Percentiles rank a stretch among this genome's conserved stretches.
Conservation (phyloP, 2,329 filamentous ascomycete species). For the Phialemonium atrogriseum region DNA sequence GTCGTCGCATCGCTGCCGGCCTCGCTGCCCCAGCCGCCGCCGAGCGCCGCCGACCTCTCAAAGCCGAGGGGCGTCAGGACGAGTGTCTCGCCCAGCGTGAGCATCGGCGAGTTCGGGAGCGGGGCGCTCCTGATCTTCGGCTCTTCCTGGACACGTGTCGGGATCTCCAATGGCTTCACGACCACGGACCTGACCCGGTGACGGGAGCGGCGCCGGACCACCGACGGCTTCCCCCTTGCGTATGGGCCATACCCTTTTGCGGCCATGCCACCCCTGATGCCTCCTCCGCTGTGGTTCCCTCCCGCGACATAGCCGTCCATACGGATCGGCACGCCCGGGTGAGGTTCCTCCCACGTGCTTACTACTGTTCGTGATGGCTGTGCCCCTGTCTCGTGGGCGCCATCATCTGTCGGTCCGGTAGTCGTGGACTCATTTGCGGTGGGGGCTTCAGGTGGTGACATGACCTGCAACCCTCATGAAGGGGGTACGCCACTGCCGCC, state of each 20-base stretch:
- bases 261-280: constrained; percentile 36
- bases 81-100: neutral
- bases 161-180: constrained; percentile 1
- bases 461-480: constrained; percentile 54
- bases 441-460: constrained; percentile 36
- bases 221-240: constrained; percentile 7
- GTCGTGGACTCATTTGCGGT: constrained; percentile 15
- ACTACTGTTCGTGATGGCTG: constrained; percentile 15
- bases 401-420: constrained; percentile 7
- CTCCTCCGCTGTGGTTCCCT: constrained; percentile 9
- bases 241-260: constrained; percentile 31
- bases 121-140: neutral
- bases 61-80: neutral
- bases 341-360: constrained; percentile 34
- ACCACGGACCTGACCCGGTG: constrained; percentile 9
- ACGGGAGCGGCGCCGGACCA: constrained; percentile 10
- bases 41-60: neutral
- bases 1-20: constrained; percentile 4
- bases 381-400: constrained; percentile 9
- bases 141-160: constrained; percentile 2
- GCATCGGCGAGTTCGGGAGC: neutral
- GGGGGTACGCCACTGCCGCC: too few relatives aligned
- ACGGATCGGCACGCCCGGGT: constrained; percentile 31
- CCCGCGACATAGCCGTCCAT: constrained; percentile 15
- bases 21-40: neutral